phyloP scores from a whole-genome alignment of 225 moss, liverwort and hornwort genomes.

The Asterella californica region DNA sequence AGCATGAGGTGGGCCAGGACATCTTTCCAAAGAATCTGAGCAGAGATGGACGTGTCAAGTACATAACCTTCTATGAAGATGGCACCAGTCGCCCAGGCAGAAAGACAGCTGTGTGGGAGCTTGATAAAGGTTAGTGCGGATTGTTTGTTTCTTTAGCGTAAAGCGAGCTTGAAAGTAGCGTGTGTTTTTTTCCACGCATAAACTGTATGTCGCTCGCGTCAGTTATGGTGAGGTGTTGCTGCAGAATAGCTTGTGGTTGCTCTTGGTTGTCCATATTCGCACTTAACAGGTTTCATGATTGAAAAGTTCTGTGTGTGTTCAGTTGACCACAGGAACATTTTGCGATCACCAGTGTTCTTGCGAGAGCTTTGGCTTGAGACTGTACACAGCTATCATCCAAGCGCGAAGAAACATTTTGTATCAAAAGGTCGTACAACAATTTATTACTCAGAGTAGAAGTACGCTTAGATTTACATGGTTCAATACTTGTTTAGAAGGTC shows the following conservation, averaged over 20 bases:
- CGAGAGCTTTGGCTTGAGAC: constrained; percentile 95
- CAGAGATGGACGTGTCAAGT: constrained; percentile 66
- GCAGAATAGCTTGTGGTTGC: background rate
- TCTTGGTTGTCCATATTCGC: background rate
- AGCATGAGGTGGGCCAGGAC: constrained; percentile 56
- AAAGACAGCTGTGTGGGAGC: constrained; percentile 96
- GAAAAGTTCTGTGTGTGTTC: constrained; percentile 26
- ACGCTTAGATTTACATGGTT: no score
- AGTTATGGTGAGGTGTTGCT: background rate
- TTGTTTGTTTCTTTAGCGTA: background rate
- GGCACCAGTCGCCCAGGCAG: constrained; percentile 68
- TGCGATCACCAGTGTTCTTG: constrained; percentile 75
- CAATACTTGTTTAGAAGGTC: no score
- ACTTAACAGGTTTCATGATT: background rate
- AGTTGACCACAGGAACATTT: constrained; percentile 92
- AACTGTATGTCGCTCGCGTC: background rate
- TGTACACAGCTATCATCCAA: constrained; percentile 77
- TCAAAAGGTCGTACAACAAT: constrained; percentile 58
- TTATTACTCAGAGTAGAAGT: no score
- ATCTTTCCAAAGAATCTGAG: constrained; percentile 66
- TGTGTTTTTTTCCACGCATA: background rate
- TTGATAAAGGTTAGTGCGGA: constrained; percentile 70
- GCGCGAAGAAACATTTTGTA: constrained; percentile 67
- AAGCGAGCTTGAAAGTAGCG: background rate
- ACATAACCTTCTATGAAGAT: constrained; percentile 92